Percentiles rank a stretch among this genome's conserved stretches.
Evolutionary conservation across 305 asterid species (phyloP).

Genomic region (Fraxinus paxiana): DNA sequence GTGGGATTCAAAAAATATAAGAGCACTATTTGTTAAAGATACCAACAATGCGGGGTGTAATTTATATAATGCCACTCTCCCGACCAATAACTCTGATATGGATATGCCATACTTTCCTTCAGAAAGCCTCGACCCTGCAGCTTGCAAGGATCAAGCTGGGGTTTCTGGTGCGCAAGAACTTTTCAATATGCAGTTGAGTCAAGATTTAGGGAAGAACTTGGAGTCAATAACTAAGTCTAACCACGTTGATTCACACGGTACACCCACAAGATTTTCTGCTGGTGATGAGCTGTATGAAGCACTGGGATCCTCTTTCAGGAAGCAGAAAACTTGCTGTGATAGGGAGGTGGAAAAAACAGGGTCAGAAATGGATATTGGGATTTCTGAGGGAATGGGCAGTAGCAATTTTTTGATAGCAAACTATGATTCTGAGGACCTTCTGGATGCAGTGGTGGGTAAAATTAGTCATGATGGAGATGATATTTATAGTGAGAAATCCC

Average conservation of each 20-base stretch:
- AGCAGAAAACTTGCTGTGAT: slow-evolving; percentile 31
- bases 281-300: slow-evolving; percentile 92
- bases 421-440: slow-evolving; percentile 60
- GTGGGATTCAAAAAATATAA: slow-evolving; percentile 28
- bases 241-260: slow-evolving; percentile 26
- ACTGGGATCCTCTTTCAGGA: slow-evolving; percentile 62
- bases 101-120: slow-evolving; percentile 32
- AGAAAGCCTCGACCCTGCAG: slow-evolving; percentile 29
- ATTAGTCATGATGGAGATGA: slow-evolving; percentile 41
- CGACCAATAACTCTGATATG: slow-evolving; percentile 29
- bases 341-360: slow-evolving; percentile 42
- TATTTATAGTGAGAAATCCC: slow-evolving; percentile 41
- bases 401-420: slow-evolving; percentile 53
- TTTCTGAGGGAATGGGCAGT: slow-evolving; percentile 52
- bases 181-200: slow-evolving; percentile 31
- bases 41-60: slow-evolving; percentile 27
- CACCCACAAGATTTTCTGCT: slow-evolving; percentile 58
- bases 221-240: slow-evolving; percentile 27
- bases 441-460: slow-evolving; percentile 89
- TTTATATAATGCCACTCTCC: slow-evolving; percentile 29
- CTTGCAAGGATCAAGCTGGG: slow-evolving; percentile 30
- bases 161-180: slow-evolving; percentile 23
- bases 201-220: slow-evolving; percentile 31
- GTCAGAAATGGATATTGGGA: slow-evolving; percentile 49
- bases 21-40: slow-evolving; percentile 24